A percentile compares a stretch with the other conserved stretches of the same genome.
Conservation (phyloP, 1,284 basidiomycete species). For the Puccinia brachypodii region DNA sequence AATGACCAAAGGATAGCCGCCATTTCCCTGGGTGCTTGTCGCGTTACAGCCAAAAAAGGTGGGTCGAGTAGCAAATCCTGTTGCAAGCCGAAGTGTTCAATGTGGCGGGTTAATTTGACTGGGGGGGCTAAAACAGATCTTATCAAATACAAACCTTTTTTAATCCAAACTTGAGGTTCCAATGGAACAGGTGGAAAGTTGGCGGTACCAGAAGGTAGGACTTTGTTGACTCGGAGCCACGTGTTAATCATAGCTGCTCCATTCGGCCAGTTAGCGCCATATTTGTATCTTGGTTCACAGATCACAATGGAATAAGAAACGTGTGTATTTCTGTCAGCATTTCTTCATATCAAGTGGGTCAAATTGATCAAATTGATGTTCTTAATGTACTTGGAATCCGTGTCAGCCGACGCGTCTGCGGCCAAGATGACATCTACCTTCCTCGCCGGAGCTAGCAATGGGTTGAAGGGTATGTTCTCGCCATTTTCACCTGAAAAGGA, state of each 20-base stretch:
- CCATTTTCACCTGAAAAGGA: constrained; percentile 24
- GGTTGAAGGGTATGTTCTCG: constrained; percentile 63
- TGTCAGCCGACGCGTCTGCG: constrained; percentile 66
- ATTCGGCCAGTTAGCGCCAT: constrained; percentile 66
- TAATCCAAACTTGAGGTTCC: constrained; percentile 24
- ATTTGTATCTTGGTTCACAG: neutral
- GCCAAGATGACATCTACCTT: constrained; percentile 69
- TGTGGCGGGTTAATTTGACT: neutral
- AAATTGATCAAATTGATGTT: neutral
- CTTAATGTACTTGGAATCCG: constrained; percentile 47
- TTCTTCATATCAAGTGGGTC: neutral
- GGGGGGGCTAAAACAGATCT: neutral
- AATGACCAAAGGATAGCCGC: constrained; percentile 40
- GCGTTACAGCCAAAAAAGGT: constrained; percentile 72
- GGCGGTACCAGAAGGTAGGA: neutral
- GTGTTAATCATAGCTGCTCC: constrained; percentile 60
- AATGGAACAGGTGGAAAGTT: constrained; percentile 34
- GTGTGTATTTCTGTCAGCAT: neutral
- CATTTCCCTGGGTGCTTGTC: constrained; percentile 8
- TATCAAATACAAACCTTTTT: neutral
- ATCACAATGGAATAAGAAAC: neutral
- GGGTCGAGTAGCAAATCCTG: constrained; percentile 68
- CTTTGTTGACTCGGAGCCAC: constrained; percentile 47
- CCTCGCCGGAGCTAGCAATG: constrained; percentile 67
- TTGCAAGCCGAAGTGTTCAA: neutral